Base-by-base conservation (phyloP, 768 basidiomycete species). In the Chiua virens region DNA sequence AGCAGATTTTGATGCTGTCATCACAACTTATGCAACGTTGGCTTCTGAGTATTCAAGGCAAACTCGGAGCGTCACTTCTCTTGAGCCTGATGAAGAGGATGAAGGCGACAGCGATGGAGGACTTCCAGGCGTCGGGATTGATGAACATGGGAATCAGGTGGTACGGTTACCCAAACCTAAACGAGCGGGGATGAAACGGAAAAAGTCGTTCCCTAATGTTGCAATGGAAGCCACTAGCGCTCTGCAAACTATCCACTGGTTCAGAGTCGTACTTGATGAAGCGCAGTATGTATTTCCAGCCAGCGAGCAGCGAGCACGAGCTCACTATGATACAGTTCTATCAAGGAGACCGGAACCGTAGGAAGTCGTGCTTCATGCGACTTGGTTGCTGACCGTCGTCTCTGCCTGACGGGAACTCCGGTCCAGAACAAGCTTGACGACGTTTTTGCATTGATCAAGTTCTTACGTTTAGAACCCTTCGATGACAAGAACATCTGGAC, bases 351-450 rank as follows among this genome's bases (percentile, higher is more conserved):
- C 7, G 80, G 82, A 21, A 99, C 97, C 2, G 92, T 98, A 38
- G 95, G 89, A 39, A 93, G 94, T 55, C 85, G 92, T 49, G 97
- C 97, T 8, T 94, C 89, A 13, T 98, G 97, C 70, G 94, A 97
- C 67, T 80, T 99, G 43, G 81, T 88, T 69, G 92, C 97, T 15
- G 92, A 98, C 64, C 85, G 97, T 46, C 85, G 97, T 15, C 75
- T 98, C 38, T 95, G 92, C 68, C 76, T 99, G 36, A 95, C 95
- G n/a, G 97, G 97, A 49, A 99, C 97, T 8, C 97, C 97, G 1
- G 93, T 99, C 34, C 97, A 99, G 74, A 99, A 99, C 78, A 97
- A 96, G 71, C 82, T 98, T 46, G 97, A 98, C 72, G 97, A 99
- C 65, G 88, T 99, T 44, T 98, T 88, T 69, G 97, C 97, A 5